These are phyloP conservation scores for Hirsutella minnesotensis DNA, from an alignment of 2,329 filamentous ascomycete species.

Conservation along the genomic window DNA sequence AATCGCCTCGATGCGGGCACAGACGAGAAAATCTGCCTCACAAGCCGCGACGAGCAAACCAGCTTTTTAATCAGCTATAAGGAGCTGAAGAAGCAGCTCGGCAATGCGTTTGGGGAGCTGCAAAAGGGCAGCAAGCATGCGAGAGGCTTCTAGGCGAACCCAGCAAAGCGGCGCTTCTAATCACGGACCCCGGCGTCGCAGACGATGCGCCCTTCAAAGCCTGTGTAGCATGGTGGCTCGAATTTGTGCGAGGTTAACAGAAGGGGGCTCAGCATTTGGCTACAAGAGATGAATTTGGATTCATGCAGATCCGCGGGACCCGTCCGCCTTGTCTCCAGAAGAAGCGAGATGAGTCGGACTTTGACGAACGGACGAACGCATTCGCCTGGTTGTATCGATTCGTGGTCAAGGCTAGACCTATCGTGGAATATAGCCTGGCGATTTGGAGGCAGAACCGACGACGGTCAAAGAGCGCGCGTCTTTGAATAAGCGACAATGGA, in stretches of 20 bases:
- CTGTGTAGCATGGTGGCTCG: too few relatives aligned
- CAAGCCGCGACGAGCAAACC: slow-evolving; percentile 83
- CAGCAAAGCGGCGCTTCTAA: too few relatives aligned
- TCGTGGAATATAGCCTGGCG: neutral
- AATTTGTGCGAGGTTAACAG: neutral
- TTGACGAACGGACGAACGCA: neutral
- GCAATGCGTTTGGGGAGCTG: slow-evolving; percentile 46
- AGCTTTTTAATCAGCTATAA: slow-evolving; percentile 82
- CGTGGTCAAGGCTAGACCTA: neutral
- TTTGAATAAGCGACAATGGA: neutral
- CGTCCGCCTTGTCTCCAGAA: too few relatives aligned
- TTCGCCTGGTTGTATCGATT: neutral
- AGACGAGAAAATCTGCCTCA: slow-evolving; percentile 75
- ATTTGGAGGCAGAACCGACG: neutral
- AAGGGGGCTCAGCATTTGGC: neutral
- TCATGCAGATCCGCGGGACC: too few relatives aligned
- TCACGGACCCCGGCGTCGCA: too few relatives aligned
- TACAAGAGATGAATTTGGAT: neutral
- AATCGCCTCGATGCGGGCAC: slow-evolving; percentile 88
- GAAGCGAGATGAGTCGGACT: neutral
- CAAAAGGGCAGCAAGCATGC: slow-evolving; percentile 31
- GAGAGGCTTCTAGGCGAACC: slow-evolving; percentile 19
- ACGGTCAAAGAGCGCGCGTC: neutral
- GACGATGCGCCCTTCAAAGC: too few relatives aligned
- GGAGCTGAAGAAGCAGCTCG: slow-evolving; percentile 62